These are phyloP conservation scores for Pyrus betulifolia DNA, from an alignment of 306 rosid genomes.

Conservation along the genomic window DNA sequence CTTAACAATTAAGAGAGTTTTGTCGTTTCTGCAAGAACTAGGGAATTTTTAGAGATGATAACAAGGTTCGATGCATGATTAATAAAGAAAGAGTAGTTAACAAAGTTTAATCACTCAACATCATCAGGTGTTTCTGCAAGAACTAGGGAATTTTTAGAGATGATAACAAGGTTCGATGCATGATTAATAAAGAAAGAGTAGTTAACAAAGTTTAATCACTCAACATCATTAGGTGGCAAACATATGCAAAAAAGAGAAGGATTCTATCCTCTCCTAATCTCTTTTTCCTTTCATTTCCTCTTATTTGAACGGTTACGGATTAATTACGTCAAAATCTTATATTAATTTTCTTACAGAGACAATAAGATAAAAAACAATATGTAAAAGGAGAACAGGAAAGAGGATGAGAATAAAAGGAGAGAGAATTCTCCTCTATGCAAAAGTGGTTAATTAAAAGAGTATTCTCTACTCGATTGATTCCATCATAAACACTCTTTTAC, in stretches of 20 bases:
- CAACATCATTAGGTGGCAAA: not conserved
- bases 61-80: not conserved
- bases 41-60: not conserved
- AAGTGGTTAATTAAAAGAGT: not conserved
- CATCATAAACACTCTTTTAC: not conserved
- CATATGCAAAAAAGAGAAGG: not conserved
- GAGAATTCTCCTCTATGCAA: too few relatives aligned
- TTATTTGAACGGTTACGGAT: too few relatives aligned
- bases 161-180: not conserved
- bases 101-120: not conserved
- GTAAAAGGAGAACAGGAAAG: too few relatives aligned
- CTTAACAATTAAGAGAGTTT: not conserved
- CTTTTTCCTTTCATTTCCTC: too few relatives aligned
- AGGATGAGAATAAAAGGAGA: too few relatives aligned
- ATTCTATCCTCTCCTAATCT: too few relatives aligned
- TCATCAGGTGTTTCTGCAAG: not conserved
- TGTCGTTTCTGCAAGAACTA: not conserved
- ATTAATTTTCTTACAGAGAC: too few relatives aligned
- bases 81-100: not conserved
- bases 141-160: not conserved
- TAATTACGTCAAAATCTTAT: too few relatives aligned
- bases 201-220: not conserved
- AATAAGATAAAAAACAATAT: too few relatives aligned
- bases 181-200: not conserved
- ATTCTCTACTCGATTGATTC: not conserved